Conservation (phyloP, 2,329 filamentous ascomycete genomes). For the Tolypocladium tundrense region DNA sequence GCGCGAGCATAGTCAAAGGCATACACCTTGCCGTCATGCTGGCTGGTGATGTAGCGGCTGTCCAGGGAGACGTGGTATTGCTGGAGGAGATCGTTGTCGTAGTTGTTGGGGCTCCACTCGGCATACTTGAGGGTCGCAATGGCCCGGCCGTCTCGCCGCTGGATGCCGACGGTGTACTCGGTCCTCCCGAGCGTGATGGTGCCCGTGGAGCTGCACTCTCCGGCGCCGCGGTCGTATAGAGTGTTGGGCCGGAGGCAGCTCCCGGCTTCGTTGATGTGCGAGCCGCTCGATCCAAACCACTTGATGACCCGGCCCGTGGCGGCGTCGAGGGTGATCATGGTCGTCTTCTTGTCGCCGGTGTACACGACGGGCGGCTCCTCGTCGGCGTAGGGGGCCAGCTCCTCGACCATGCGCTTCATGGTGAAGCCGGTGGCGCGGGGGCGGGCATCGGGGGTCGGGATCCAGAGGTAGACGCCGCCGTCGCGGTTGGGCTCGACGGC, state of each 20-base stretch:
- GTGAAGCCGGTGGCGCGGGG: slow-evolving; percentile 60
- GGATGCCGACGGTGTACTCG: slow-evolving; percentile 83
- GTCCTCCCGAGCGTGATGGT: slow-evolving; percentile 77
- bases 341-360: slow-evolving; percentile 83
- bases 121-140: slow-evolving; percentile 88
- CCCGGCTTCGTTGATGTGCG: slow-evolving; percentile 56
- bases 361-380: slow-evolving; percentile 74
- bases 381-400: slow-evolving; percentile 66
- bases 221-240: slow-evolving; percentile 54
- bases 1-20: slow-evolving; percentile 60
- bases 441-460: slow-evolving; percentile 48
- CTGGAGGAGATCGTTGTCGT: slow-evolving; percentile 74
- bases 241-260: slow-evolving; percentile 65
- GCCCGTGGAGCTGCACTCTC: slow-evolving; percentile 70
- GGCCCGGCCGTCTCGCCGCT: slow-evolving; percentile 60
- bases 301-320: slow-evolving; percentile 73
- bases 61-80: slow-evolving; percentile 78
- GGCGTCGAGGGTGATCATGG: slow-evolving; percentile 81
- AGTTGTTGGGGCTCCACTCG: slow-evolving; percentile 90
- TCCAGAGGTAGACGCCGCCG: slow-evolving; percentile 79
- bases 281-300: slow-evolving; percentile 68
- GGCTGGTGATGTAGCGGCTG: slow-evolving; percentile 78
- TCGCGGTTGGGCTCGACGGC: slow-evolving; percentile 87
- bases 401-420: slow-evolving; percentile 81
- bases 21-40: slow-evolving; percentile 74